Percentiles rank a stretch among this genome's conserved stretches.
Conservation (phyloP, 1,284 basidiomycete genomes). For the Moniliophthora roreri region DNA sequence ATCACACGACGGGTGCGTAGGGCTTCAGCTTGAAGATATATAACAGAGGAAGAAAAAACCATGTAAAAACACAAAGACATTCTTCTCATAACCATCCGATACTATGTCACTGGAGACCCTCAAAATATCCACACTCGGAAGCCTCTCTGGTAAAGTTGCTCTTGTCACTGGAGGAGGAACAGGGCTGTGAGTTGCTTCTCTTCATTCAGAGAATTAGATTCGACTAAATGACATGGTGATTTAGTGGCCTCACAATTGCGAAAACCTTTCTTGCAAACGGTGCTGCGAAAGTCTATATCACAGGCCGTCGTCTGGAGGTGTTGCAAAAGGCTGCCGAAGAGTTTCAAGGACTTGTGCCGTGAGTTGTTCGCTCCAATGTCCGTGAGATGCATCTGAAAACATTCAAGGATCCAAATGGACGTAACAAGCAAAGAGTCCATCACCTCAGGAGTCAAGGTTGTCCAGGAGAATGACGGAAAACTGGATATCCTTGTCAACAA, state of each 20-base stretch:
- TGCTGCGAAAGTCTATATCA: slow-evolving; percentile 41
- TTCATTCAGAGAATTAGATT: not conserved
- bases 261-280: slow-evolving; percentile 37
- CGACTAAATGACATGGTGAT: not conserved
- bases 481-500: slow-evolving; percentile 35
- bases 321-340: slow-evolving; percentile 21
- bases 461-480: slow-evolving; percentile 26
- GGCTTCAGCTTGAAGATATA: too few species aligned
- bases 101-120: too few species aligned
- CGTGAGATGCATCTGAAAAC: not conserved
- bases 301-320: slow-evolving; percentile 25
- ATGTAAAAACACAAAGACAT: too few species aligned
- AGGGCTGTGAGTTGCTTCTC: slow-evolving; percentile 26
- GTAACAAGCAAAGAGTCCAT: slow-evolving; percentile 17
- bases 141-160: slow-evolving; percentile 6
- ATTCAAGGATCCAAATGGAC: slow-evolving; percentile 10
- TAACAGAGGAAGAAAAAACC: too few species aligned
- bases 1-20: too few species aligned
- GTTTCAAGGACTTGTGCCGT: slow-evolving; percentile 3
- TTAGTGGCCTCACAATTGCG: slow-evolving; percentile 34
- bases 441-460: slow-evolving; percentile 22
- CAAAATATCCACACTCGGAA: not conserved
- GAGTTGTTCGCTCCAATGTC: not conserved
- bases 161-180: slow-evolving; percentile 16
- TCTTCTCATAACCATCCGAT: too few species aligned